Evolutionary conservation across 2,329 filamentous ascomycete genomes (phyloP).

Genomic region (Emergomyces africanus): DNA sequence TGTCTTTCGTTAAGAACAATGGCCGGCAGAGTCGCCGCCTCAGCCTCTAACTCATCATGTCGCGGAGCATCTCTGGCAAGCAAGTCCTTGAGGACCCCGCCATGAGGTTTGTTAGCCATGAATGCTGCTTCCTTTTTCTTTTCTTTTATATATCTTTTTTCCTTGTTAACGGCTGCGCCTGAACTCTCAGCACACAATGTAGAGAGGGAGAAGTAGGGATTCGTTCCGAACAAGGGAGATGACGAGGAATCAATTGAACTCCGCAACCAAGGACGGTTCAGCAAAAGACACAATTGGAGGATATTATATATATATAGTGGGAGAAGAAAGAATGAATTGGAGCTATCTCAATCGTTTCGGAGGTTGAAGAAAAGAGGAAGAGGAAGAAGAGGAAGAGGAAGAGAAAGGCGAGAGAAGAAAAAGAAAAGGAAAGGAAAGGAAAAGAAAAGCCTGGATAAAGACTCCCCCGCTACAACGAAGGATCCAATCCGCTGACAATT

Average conservation of each 20-base stretch:
- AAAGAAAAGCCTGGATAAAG: not conserved
- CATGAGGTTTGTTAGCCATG: constrained; percentile 54
- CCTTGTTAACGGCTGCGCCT: not conserved
- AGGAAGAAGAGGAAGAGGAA: not conserved
- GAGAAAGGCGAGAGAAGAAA: not conserved
- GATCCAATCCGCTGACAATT: not conserved
- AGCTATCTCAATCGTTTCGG: not conserved
- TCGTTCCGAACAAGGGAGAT: not conserved
- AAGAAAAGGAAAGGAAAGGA: not conserved
- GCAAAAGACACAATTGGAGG: no score
- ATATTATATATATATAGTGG: no score
- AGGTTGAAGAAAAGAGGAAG: not conserved
- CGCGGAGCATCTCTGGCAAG: constrained; percentile 81
- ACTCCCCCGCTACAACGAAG: not conserved
- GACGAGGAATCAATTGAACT: not conserved
- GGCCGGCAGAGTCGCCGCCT: constrained; percentile 77
- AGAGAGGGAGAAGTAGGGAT: not conserved
- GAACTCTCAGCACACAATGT: not conserved
- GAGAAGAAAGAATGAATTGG: not conserved
- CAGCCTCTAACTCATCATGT: constrained; percentile 63
- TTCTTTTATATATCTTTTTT: no score
- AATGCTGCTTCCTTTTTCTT: constrained; percentile 5
- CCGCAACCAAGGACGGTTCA: no score
- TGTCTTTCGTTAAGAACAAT: constrained; percentile 83
- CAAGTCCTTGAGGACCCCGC: constrained; percentile 95